Percentiles rank a stretch among this genome's conserved stretches.
Evolutionary conservation across 1,284 basidiomycete genomes (phyloP).

Genomic region (Moniliella sp.): DNA sequence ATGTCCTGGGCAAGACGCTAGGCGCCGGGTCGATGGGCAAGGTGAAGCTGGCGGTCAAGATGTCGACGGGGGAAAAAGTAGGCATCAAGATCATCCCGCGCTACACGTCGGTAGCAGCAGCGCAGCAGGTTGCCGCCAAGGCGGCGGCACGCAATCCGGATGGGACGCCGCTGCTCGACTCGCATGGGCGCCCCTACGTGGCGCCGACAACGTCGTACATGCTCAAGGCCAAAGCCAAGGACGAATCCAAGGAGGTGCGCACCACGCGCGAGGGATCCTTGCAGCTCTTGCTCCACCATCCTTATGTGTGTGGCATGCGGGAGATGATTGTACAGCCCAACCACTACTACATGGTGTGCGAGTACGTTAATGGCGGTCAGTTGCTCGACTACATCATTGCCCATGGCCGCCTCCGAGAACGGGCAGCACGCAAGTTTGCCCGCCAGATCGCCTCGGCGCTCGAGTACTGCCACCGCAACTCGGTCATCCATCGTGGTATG

Average conservation of each 20-base stretch:
- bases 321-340: conserved; percentile 47
- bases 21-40: conserved; percentile 98
- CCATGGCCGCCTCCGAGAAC: conserved; percentile 80
- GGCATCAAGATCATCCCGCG: conserved; percentile 95
- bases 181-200: too few relatives aligned
- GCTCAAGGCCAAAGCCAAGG: conserved; percentile 42
- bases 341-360: conserved; percentile 98
- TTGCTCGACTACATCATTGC: conserved; percentile 99
- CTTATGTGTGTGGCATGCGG: conserved; percentile 95
- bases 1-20: conserved; percentile 83
- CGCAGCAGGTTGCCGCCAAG: too few relatives aligned
- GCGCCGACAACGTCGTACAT: too few relatives aligned
- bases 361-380: conserved; percentile 94
- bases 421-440: conserved; percentile 86
- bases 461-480: conserved; percentile 91
- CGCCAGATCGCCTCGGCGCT: conserved; percentile 84
- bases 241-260: conserved; percentile 82
- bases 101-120: conserved; percentile 44
- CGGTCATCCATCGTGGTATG: conserved; percentile 64
- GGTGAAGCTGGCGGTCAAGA: conserved; percentile 83
- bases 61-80: conserved; percentile 74
- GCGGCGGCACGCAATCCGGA: conserved; percentile 35
- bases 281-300: conserved; percentile 75
- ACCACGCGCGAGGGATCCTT: conserved; percentile 88
- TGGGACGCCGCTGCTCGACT: conserved; percentile 5